These are phyloP conservation scores for Vitellaria paradoxa DNA, from an alignment of 179 eudicot genomes.

Conservation along the genomic window DNA sequence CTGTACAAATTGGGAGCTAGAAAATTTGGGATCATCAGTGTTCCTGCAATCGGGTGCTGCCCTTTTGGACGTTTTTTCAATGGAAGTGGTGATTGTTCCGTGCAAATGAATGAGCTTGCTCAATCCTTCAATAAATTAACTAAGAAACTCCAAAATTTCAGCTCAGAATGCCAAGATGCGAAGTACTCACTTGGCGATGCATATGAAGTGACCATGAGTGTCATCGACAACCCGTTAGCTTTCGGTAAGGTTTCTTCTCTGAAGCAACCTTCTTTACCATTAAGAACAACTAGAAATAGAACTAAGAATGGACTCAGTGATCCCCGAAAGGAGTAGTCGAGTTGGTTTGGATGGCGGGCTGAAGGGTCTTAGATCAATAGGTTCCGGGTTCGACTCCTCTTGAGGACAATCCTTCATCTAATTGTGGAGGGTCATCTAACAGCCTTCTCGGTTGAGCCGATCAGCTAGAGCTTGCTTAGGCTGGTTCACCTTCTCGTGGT, in stretches of 20 bases:
- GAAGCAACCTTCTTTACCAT: no score
- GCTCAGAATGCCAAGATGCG: conserved; percentile 12
- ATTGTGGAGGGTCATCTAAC: no score
- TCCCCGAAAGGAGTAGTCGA: no score
- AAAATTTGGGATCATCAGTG: conserved; percentile 28
- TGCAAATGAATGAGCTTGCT: conserved; percentile 19
- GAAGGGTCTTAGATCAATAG: no score
- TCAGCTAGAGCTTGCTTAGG: no score
- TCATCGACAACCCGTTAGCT: conserved; percentile 18
- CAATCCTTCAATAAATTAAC: conserved; percentile 11
- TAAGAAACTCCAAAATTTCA: conserved; percentile 5
- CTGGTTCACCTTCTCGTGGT: no score
- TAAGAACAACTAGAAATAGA: no score
- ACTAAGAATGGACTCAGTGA: no score
- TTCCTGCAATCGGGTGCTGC: conserved; percentile 30
- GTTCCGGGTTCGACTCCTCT: no score
- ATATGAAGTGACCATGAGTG: conserved; percentile 19
- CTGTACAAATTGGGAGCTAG: conserved; percentile 32
- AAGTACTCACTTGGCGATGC: conserved; percentile 26
- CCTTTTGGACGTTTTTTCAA: conserved; percentile 14
- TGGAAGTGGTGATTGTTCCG: conserved; percentile 13
- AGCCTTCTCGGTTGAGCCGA: no score
- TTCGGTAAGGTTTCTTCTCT: conserved; percentile 7
- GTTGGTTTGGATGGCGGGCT: no score
- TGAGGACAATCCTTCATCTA: no score